Percentiles rank a stretch among this genome's conserved stretches.
phyloP scores from a whole-genome alignment of 2,329 filamentous ascomycete genomes.

The Shiraia bambusicola region DNA sequence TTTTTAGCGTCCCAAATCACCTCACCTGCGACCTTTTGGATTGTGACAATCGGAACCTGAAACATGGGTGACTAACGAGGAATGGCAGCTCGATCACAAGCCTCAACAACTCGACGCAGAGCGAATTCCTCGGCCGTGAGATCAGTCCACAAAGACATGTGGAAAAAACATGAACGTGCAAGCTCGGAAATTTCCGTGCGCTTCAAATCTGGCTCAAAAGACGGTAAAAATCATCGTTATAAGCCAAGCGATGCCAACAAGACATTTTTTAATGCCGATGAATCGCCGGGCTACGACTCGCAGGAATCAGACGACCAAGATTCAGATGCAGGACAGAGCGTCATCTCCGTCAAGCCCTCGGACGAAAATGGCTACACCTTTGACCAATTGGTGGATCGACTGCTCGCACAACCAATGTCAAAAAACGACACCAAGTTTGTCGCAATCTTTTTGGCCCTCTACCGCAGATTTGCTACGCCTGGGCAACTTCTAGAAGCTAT shows the following conservation, averaged over 20 bases:
- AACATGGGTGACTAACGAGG: constrained; percentile 16
- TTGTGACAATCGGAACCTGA: neutral
- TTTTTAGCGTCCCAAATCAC: constrained; percentile 7
- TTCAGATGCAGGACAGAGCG: constrained; percentile 57
- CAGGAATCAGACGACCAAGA: constrained; percentile 68
- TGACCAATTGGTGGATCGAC: constrained; percentile 70
- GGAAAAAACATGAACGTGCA: constrained; percentile 49
- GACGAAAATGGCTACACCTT: constrained; percentile 63
- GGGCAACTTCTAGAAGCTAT: constrained; percentile 76
- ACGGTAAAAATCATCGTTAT: constrained; percentile 40
- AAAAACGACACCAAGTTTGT: constrained; percentile 87
- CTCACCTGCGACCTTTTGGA: neutral
- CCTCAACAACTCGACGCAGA: constrained; percentile 44
- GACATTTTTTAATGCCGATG: constrained; percentile 68
- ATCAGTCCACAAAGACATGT: constrained; percentile 42
- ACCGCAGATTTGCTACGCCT: constrained; percentile 89
- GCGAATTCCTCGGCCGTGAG: constrained; percentile 50
- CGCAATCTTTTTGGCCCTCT: constrained; percentile 86
- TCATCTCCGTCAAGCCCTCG: constrained; percentile 41
- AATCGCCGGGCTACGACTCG: constrained; percentile 68
- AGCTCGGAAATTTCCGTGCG: constrained; percentile 50
- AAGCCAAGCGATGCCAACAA: constrained; percentile 48
- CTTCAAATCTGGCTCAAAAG: constrained; percentile 30
- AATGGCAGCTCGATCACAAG: constrained; percentile 33
- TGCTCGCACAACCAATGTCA: constrained; percentile 78